Conservation (phyloP, 176 grass and related monocot species). For the Dactylis glomerata region DNA sequence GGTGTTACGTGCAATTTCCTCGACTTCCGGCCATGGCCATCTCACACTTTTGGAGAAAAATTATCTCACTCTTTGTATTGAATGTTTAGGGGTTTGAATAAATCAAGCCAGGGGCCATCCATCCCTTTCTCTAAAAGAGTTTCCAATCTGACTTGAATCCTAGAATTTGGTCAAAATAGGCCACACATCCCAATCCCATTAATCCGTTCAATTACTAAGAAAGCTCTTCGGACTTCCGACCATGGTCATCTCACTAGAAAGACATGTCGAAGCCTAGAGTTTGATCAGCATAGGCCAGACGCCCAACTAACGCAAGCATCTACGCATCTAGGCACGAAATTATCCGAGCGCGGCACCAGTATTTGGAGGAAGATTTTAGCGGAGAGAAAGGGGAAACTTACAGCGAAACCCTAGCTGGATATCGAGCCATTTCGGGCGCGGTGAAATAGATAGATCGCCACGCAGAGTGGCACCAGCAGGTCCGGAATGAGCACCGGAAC, state of each 20-base stretch:
- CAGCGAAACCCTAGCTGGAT: conserved; percentile 24
- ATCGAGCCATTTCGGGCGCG: background rate
- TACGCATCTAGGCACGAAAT: background rate
- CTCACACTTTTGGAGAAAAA: background rate
- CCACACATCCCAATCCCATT: no score
- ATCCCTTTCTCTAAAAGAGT: background rate
- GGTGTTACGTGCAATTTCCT: no score
- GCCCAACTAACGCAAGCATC: background rate
- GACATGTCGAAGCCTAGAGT: no score
- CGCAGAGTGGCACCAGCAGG: background rate
- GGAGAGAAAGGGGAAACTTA: background rate
- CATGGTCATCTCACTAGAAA: no score
- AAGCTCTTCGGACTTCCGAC: no score
- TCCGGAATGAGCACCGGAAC: background rate
- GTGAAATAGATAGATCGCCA: background rate
- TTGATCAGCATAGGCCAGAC: no score
- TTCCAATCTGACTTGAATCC: background rate
- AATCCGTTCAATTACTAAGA: no score
- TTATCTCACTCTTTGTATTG: background rate
- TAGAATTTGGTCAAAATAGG: no score
- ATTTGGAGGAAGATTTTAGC: background rate
- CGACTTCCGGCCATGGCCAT: no score
- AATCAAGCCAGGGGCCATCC: background rate
- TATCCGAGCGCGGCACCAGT: background rate
- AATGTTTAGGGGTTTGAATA: background rate